Conservation (phyloP, 23 red algal species). For the Gracilaria domingensis region DNA sequence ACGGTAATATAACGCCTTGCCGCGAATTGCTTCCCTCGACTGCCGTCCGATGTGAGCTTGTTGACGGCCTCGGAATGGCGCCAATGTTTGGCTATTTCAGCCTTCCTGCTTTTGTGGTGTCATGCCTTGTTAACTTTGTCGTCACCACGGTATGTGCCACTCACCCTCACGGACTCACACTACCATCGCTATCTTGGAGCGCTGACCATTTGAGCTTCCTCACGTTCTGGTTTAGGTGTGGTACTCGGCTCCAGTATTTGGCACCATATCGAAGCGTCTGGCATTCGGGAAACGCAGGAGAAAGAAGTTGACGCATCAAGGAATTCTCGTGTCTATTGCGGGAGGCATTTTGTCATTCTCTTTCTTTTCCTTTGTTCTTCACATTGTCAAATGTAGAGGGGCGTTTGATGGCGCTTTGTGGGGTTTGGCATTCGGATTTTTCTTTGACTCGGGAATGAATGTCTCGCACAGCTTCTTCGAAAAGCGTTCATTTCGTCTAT, state of each 20-base stretch:
- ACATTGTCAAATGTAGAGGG: slow-evolving; percentile 23
- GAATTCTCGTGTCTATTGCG: background rate
- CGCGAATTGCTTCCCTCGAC: background rate
- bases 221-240: slow-evolving; percentile 14
- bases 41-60: slow-evolving; percentile 4
- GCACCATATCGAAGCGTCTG: background rate
- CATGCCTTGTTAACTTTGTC: slow-evolving; percentile 40
- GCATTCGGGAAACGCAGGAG: slow-evolving; percentile 30
- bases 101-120: slow-evolving; percentile 32
- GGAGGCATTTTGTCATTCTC: slow-evolving; percentile 20
- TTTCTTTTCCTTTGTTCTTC: slow-evolving; percentile 45
- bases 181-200: background rate
- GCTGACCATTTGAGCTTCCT: background rate
- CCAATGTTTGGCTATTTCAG: slow-evolving; percentile 53
- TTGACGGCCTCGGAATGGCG: slow-evolving; percentile 7
- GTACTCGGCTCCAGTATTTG: slow-evolving; percentile 59
- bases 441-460: slow-evolving; percentile 64
- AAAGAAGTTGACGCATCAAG: background rate
- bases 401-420: slow-evolving; percentile 52
- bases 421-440: slow-evolving; percentile 58
- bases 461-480: slow-evolving; percentile 58
- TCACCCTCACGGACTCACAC: background rate
- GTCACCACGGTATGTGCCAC: slow-evolving; percentile 26
- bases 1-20: slow-evolving; percentile 10
- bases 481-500: slow-evolving; percentile 48